Percentiles rank a stretch among this genome's conserved stretches.
phyloP scores from a whole-genome alignment of 2,329 filamentous ascomycete genomes.

The Huntiella savannae region DNA sequence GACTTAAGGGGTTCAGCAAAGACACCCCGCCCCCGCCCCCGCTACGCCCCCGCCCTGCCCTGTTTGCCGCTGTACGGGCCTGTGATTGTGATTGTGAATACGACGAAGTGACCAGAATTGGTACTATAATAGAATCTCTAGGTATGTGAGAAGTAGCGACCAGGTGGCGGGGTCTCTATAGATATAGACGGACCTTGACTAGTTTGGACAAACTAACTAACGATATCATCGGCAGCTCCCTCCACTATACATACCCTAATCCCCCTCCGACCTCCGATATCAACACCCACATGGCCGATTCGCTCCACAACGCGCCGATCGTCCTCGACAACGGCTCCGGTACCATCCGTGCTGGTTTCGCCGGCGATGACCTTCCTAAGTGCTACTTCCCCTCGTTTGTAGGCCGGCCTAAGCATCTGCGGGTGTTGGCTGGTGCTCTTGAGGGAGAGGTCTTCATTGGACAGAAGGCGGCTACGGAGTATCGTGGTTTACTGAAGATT shows the following conservation, averaged over 20 bases:
- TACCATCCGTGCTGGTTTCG: conserved; percentile 91
- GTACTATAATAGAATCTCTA: no score
- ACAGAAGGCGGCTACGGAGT: conserved; percentile 66
- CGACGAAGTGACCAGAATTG: no score
- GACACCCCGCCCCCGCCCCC: no score
- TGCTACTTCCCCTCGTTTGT: conserved; percentile 97
- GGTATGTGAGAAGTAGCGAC: background rate
- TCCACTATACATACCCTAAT: no score
- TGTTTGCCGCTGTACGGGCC: background rate
- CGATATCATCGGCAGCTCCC: no score
- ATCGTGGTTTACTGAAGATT: conserved; percentile 87
- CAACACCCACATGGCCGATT: conserved; percentile 29
- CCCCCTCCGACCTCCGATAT: background rate
- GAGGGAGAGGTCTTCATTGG: conserved; percentile 97
- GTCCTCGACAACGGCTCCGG: conserved; percentile 98
- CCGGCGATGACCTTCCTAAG: conserved; percentile 86
- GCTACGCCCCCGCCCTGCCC: no score
- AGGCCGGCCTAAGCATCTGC: conserved; percentile 81
- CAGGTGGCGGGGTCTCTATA: background rate
- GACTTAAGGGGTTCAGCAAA: no score
- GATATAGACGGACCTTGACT: background rate
- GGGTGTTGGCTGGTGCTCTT: conserved; percentile 86
- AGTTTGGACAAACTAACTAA: no score
- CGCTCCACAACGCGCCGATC: conserved; percentile 89
- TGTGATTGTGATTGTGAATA: no score